Percentiles rank a stretch among this genome's conserved stretches.
Conservation (phyloP, 495 filamentous ascomycete species). For the Elasticomyces elasticus region DNA sequence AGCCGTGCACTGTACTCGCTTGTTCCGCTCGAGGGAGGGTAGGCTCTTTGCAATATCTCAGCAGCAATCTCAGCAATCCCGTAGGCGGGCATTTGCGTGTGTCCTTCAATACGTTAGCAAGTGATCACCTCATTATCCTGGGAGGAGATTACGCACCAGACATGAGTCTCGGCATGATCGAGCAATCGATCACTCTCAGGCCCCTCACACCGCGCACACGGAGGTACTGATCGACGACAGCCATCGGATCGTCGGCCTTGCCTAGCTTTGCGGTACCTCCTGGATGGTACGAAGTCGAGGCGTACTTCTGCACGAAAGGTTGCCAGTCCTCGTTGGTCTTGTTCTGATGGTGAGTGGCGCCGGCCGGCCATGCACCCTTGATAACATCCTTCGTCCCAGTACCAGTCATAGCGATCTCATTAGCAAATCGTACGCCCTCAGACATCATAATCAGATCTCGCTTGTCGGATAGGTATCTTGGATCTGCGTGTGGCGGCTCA, state of each 20-base stretch:
- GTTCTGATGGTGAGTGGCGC: conserved; percentile 37
- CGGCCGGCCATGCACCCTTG: conserved; percentile 44
- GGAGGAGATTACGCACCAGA: no score
- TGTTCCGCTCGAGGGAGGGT: not conserved
- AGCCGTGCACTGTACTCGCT: not conserved
- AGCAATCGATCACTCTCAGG: conserved; percentile 48
- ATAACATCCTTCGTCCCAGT: conserved; percentile 46
- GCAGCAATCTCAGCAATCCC: conserved; percentile 51
- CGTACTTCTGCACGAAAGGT: conserved; percentile 5
- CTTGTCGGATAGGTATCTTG: conserved; percentile 40
- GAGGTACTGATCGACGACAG: conserved; percentile 48
- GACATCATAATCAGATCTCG: conserved; percentile 41
- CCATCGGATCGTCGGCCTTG: conserved; percentile 34
- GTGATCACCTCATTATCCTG: no score
- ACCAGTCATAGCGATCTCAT: conserved; percentile 46
- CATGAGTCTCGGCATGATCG: conserved; percentile 45
- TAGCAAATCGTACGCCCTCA: conserved; percentile 42
- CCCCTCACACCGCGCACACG: conserved; percentile 42
- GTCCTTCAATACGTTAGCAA: no score
- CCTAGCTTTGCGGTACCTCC: conserved; percentile 48
- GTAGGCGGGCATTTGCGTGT: conserved; percentile 51
- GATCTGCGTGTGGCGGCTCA: conserved; percentile 41
- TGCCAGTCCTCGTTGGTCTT: conserved; percentile 26
- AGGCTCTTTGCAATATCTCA: conserved; percentile 36
- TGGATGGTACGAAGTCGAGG: conserved; percentile 45